Evolutionary conservation across 1,139 yeast species (phyloP).

Genomic region (Taphrina communis): DNA sequence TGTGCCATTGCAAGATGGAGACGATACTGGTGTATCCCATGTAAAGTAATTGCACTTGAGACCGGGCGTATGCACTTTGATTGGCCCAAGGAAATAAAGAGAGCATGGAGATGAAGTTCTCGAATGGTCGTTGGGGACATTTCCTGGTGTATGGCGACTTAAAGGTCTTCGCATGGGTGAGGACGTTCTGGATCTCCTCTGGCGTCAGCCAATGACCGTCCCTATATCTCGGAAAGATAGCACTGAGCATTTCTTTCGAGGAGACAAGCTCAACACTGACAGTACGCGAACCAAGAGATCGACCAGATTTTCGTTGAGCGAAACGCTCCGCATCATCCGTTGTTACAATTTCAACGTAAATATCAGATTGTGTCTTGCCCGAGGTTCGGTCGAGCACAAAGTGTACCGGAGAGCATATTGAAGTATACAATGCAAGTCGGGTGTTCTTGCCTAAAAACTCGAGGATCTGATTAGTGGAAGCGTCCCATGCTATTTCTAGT

Average conservation of each 20-base stretch:
- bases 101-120: slow-evolving; percentile 32
- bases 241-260: slow-evolving; percentile 27
- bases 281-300: slow-evolving; percentile 34
- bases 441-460: slow-evolving; percentile 42
- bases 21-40: slow-evolving; percentile 23
- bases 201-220: slow-evolving; percentile 29
- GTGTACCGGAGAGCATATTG: slow-evolving; percentile 22
- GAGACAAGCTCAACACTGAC: slow-evolving; percentile 35
- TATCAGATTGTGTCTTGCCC: slow-evolving; percentile 41
- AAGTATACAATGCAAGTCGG: slow-evolving; percentile 35
- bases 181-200: slow-evolving; percentile 34
- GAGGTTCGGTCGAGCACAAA: slow-evolving; percentile 35
- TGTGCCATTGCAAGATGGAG: slow-evolving; percentile 27
- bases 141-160: slow-evolving; percentile 37
- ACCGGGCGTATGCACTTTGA: slow-evolving; percentile 1
- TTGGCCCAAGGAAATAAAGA: slow-evolving; percentile 33
- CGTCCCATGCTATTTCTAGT: slow-evolving; percentile 38
- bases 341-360: slow-evolving; percentile 37
- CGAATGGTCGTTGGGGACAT: slow-evolving; percentile 39
- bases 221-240: slow-evolving; percentile 29
- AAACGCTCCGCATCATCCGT: slow-evolving; percentile 41
- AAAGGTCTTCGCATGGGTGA: slow-evolving; percentile 36
- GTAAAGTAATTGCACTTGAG: slow-evolving; percentile 28
- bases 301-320: slow-evolving; percentile 33
- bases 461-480: slow-evolving; percentile 39